These are phyloP conservation scores for Vanrija humicola DNA, from an alignment of 1,284 basidiomycete species.

Conservation along the genomic window DNA sequence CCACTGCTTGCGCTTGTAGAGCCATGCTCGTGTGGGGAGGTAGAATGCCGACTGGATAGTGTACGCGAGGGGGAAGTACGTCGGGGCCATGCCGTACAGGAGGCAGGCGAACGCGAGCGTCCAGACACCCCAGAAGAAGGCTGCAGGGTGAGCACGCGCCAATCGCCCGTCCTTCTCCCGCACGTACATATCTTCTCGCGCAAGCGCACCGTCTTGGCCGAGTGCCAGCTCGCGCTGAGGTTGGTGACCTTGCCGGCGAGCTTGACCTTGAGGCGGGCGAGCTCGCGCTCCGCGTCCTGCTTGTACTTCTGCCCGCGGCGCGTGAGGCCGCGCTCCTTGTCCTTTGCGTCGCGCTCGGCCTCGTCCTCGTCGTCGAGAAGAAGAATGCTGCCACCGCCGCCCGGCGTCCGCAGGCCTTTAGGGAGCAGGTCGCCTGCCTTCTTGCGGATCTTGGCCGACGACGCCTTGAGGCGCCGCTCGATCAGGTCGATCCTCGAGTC, in stretches of 20 bases:
- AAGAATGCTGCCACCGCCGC: constrained; percentile 44
- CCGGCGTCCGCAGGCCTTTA: constrained; percentile 50
- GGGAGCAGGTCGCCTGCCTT: constrained; percentile 68
- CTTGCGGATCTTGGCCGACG: constrained; percentile 72
- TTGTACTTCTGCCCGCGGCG: constrained; percentile 35
- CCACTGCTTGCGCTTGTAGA: constrained; percentile 78
- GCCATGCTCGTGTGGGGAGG: constrained; percentile 72
- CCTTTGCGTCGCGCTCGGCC: constrained; percentile 9
- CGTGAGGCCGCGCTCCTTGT: constrained; percentile 9
- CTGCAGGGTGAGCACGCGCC: constrained; percentile 47
- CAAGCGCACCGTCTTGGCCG: constrained; percentile 85
- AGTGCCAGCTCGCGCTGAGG: constrained; percentile 73
- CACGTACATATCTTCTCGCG: constrained; percentile 64
- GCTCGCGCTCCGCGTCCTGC: constrained; percentile 72
- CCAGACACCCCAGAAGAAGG: constrained; percentile 89
- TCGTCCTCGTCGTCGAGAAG: constrained; percentile 29
- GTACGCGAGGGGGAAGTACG: constrained; percentile 59
- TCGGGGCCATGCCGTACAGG: constrained; percentile 73
- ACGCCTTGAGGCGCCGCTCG: constrained; percentile 79
- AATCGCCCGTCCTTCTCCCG: not conserved
- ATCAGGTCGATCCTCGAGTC: constrained; percentile 86
- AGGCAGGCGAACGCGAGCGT: constrained; percentile 76
- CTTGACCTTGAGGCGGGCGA: constrained; percentile 70
- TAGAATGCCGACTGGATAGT: constrained; percentile 71
- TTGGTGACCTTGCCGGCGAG: constrained; percentile 60